A percentile compares a stretch with the other conserved stretches of the same genome.
Evolutionary conservation across 2,329 filamentous ascomycete species (phyloP).

Genomic region (Fusarium sp.): DNA sequence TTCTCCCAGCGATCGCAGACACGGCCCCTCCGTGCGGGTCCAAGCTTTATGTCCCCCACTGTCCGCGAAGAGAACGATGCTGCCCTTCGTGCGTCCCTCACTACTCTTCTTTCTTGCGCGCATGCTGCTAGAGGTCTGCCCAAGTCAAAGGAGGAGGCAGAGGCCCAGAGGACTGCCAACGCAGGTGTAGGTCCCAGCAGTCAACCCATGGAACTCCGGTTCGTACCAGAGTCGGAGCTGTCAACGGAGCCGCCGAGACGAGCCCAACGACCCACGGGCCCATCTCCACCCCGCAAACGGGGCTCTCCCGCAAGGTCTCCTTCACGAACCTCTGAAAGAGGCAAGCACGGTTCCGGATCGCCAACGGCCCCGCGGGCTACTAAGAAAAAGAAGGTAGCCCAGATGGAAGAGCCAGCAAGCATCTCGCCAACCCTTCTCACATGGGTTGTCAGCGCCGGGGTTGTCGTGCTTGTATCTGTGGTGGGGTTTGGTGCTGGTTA

Average conservation of each 20-base stretch:
- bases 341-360: constrained; percentile 61
- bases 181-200: constrained; percentile 58
- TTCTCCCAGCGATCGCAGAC: constrained; percentile 62
- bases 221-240: constrained; percentile 72
- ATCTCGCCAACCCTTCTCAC: constrained; percentile 72
- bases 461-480: constrained; percentile 75
- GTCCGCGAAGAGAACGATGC: constrained; percentile 92
- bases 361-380: constrained; percentile 58
- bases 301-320: constrained; percentile 48
- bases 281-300: constrained; percentile 44
- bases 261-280: constrained; percentile 38
- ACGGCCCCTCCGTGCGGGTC: constrained; percentile 58
- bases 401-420: constrained; percentile 54
- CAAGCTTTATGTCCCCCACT: constrained; percentile 77
- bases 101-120: constrained; percentile 93
- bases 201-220: constrained; percentile 68
- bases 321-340: constrained; percentile 55
- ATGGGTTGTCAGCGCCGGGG: constrained; percentile 74
- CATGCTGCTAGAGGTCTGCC: constrained; percentile 86
- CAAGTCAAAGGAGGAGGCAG: constrained; percentile 68
- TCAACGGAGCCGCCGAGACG: constrained; percentile 52
- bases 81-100: constrained; percentile 90
- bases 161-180: constrained; percentile 50
- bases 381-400: constrained; percentile 69
- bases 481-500: constrained; percentile 77